Base-by-base conservation (phyloP, 2,329 filamentous ascomycete species). In the Septoria linicola region DNA sequence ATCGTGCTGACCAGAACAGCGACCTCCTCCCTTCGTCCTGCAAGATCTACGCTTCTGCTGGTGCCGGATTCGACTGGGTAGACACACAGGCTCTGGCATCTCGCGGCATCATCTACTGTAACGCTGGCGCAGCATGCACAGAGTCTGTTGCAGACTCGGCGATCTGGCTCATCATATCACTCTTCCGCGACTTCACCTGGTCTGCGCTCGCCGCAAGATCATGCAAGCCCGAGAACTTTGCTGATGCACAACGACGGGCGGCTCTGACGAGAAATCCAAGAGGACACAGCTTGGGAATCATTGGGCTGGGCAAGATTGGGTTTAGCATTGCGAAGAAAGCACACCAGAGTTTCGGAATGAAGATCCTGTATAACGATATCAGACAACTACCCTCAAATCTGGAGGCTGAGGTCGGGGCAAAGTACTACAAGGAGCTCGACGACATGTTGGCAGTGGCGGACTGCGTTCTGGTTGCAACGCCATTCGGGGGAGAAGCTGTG, bases 81-180 rank as follows among this genome's bases (percentile, higher is more conserved):
- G 77, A 85, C 65, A 79, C 79, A 20, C 73, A 80, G 61, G 67
- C 80, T 1, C 65, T 89, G 48, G 85, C 80, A 1, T 73, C 80
- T 55, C 76, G 76, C 63, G 84, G 82, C 31, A 80, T 87, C 55
- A 70, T 85, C 44, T 89, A 89, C 70, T 89, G 85, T 74, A 89
- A 89, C 70, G 79, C 82, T 2, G 85, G 84, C 1, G 77, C 82
- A 1, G 84, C 85, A 0, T 84, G 84, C 30, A 83, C 83, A 5
- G 86, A 89, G 62, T 81, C 85, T 3, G 85, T 89, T 1, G 85
- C 85, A 43, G 87, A 89, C 67, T 81, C 87, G 55, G 81, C 84
- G 14, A 74, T 88, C 34, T 83, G 82, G 62, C 78, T 86, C 60
- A 80, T 89, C 59, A 79, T 90, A 42, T 79, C 80, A 7, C 82